Conservation (phyloP, 2,329 filamentous ascomycete genomes). For the Aspergillus oerlinghausenensis region DNA sequence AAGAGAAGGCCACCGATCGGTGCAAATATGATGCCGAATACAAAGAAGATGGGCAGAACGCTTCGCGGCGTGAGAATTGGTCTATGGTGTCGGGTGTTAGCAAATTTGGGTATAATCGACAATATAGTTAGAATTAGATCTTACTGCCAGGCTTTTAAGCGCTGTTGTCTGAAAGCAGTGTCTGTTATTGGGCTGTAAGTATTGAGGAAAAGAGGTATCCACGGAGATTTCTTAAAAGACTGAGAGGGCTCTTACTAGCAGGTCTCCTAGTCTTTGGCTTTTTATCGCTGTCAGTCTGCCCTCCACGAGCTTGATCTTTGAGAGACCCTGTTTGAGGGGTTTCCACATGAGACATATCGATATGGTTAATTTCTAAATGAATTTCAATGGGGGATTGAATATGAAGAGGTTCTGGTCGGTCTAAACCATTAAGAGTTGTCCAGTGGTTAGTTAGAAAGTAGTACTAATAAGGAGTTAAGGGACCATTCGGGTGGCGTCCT, state of each 20-base stretch:
- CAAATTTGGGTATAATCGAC: background rate
- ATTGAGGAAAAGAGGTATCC: slow-evolving; percentile 10
- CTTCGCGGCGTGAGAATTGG: slow-evolving; percentile 95
- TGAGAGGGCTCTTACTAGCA: slow-evolving; percentile 59
- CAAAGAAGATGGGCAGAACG: slow-evolving; percentile 85
- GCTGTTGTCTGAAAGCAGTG: slow-evolving; percentile 94
- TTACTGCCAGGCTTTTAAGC: slow-evolving; percentile 97
- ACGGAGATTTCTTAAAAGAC: background rate
- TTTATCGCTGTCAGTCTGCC: slow-evolving; percentile 50
- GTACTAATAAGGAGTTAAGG: background rate
- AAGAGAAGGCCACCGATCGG: slow-evolving; percentile 84
- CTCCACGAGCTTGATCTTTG: slow-evolving; percentile 40
- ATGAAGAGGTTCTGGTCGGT: background rate
- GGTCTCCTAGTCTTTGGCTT: slow-evolving; percentile 90
- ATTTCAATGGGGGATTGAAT: background rate
- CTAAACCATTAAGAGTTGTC: background rate
- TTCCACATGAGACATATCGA: slow-evolving; percentile 41
- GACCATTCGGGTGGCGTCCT: background rate
- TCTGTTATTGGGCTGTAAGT: slow-evolving; percentile 50
- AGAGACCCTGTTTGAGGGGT: slow-evolving; percentile 39
- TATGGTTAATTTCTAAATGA: background rate
- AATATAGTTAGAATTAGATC: slow-evolving; percentile 35
- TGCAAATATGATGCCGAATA: slow-evolving; percentile 85
- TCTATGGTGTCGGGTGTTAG: slow-evolving; percentile 44
- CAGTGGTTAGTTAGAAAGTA: background rate